These are phyloP conservation scores for Claviceps purpurea DNA, from an alignment of 2,329 filamentous ascomycete species.

Conservation along the genomic window DNA sequence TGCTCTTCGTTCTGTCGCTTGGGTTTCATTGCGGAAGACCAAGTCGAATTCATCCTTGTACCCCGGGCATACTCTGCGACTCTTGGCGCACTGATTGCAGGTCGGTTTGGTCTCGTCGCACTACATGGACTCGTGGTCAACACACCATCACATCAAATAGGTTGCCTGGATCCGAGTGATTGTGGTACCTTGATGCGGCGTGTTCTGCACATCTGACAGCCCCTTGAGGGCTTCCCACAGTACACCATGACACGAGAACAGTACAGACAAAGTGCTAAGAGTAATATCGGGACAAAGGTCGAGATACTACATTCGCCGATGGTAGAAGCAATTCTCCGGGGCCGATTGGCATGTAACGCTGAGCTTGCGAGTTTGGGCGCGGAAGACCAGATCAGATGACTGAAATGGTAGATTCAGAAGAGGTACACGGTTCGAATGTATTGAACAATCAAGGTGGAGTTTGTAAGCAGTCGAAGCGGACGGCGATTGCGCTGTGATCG, in stretches of 20 bases:
- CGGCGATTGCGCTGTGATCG: background rate
- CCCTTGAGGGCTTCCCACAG: slow-evolving; percentile 51
- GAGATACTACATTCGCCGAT: background rate
- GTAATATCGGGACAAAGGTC: background rate
- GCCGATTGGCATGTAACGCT: background rate
- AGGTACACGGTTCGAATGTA: background rate
- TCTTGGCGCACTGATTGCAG: slow-evolving; percentile 52
- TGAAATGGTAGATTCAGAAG: background rate
- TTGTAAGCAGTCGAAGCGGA: background rate
- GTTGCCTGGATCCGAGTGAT: background rate
- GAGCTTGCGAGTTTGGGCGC: background rate
- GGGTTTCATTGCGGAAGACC: slow-evolving; percentile 60
- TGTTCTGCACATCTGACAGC: slow-evolving; percentile 62
- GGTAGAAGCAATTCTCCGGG: background rate
- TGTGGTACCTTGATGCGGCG: slow-evolving; percentile 54
- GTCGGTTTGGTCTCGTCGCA: slow-evolving; percentile 55
- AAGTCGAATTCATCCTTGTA: slow-evolving; percentile 61
- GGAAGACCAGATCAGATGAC: background rate
- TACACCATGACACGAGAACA: slow-evolving; percentile 41
- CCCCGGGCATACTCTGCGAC: slow-evolving; percentile 48
- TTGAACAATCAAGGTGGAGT: background rate
- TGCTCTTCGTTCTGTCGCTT: slow-evolving; percentile 50
- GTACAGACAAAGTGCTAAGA: background rate
- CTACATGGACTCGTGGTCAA: slow-evolving; percentile 21
- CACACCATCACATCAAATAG: background rate